A percentile compares a stretch with the other conserved stretches of the same genome.
Evolutionary conservation across 2,329 filamentous ascomycete genomes (phyloP).

Genomic region (Orbilia oligospora): DNA sequence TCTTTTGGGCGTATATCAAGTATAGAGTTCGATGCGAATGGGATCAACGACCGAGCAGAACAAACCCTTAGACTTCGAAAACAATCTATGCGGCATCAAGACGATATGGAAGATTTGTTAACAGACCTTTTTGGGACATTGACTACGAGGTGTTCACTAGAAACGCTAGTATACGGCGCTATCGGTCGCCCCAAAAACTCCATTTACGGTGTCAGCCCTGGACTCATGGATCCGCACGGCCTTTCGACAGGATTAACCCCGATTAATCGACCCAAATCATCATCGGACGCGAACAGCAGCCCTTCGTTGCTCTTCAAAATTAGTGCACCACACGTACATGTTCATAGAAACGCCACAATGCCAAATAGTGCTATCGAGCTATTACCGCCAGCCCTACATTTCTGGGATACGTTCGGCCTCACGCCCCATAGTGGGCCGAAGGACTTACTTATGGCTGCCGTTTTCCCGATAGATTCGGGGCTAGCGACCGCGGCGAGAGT

Average conservation of each 20-base stretch:
- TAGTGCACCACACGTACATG: slow-evolving; percentile 78
- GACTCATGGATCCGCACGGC: slow-evolving; percentile 34
- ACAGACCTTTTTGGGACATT: slow-evolving; percentile 42
- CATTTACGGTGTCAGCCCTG: slow-evolving; percentile 50
- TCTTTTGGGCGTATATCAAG: slow-evolving; percentile 43
- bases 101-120: slow-evolving; percentile 52
- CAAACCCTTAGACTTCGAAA: slow-evolving; percentile 28
- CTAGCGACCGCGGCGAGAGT: slow-evolving; percentile 74
- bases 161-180: slow-evolving; percentile 45
- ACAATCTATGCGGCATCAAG: slow-evolving; percentile 38
- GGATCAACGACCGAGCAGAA: slow-evolving; percentile 34
- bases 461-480: slow-evolving; percentile 78
- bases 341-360: slow-evolving; percentile 72
- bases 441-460: slow-evolving; percentile 78
- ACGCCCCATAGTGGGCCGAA: slow-evolving; percentile 80
- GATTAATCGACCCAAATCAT: slow-evolving; percentile 53
- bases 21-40: slow-evolving; percentile 48
- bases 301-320: slow-evolving; percentile 72
- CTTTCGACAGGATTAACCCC: slow-evolving; percentile 43
- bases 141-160: slow-evolving; percentile 45
- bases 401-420: slow-evolving; percentile 86
- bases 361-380: slow-evolving; percentile 79
- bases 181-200: slow-evolving; percentile 45
- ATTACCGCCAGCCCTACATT: slow-evolving; percentile 79
- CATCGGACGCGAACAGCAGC: slow-evolving; percentile 26